Conservation (phyloP, 2,329 filamentous ascomycete genomes). For the Phaeosphaeria sp. region DNA sequence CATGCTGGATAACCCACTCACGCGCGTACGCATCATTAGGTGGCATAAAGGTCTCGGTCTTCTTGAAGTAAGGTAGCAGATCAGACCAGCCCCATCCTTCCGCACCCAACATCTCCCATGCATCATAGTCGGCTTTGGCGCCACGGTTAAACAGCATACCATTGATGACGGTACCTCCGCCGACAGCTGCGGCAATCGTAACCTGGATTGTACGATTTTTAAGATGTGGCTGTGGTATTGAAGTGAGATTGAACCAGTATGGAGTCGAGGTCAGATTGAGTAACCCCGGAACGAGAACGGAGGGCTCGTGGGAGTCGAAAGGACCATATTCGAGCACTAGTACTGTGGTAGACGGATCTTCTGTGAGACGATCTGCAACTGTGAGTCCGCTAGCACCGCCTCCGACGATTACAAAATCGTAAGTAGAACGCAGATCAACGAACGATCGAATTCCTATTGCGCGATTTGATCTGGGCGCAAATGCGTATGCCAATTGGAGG, state of each 20-base stretch:
- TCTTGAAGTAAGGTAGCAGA: constrained; percentile 48
- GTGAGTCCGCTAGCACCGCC: constrained; percentile 27
- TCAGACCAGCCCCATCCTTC: constrained; percentile 63
- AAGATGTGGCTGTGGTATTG: constrained; percentile 18
- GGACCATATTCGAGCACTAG: constrained; percentile 27
- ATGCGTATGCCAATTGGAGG: background rate
- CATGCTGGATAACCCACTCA: constrained; percentile 26
- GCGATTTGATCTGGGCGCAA: background rate
- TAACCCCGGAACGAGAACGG: background rate
- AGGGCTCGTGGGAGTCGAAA: background rate
- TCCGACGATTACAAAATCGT: constrained; percentile 35
- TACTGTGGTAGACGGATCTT: constrained; percentile 19
- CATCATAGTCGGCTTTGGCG: constrained; percentile 49
- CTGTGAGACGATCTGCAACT: constrained; percentile 26
- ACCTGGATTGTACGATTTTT: constrained; percentile 22
- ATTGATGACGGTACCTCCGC: constrained; percentile 43
- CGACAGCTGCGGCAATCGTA: constrained; percentile 32
- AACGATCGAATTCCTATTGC: background rate
- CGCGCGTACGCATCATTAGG: constrained; percentile 21
- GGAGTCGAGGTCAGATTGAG: background rate
- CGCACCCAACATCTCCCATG: constrained; percentile 64
- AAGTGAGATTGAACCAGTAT: constrained; percentile 5
- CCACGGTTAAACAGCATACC: constrained; percentile 44
- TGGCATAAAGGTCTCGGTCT: constrained; percentile 2
- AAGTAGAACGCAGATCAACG: constrained; percentile 5